Evolutionary conservation across 2,329 filamentous ascomycete species (phyloP).

Genomic region (Verticillium isaacii): DNA sequence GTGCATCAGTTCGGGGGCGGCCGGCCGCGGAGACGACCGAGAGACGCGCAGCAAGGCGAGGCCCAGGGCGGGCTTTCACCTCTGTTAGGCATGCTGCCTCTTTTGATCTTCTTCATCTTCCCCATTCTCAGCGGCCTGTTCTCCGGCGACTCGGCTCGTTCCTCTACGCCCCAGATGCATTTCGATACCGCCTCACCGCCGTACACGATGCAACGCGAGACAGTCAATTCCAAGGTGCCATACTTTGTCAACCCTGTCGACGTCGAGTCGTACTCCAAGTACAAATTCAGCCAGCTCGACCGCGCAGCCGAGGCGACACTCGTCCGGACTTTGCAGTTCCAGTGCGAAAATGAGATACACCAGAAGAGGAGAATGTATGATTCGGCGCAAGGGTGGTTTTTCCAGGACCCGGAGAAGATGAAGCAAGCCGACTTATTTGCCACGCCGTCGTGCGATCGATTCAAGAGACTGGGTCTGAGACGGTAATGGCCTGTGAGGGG

Average conservation of each 20-base stretch:
- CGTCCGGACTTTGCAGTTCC: constrained; percentile 58
- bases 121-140: constrained; percentile 80
- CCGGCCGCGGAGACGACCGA: constrained; percentile 70
- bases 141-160: constrained; percentile 44
- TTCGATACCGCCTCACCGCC: constrained; percentile 70
- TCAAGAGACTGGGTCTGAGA: neutral
- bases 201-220: constrained; percentile 69
- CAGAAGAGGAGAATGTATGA: constrained; percentile 64
- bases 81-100: constrained; percentile 74
- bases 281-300: constrained; percentile 72
- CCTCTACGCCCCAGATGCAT: constrained; percentile 63
- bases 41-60: constrained; percentile 51
- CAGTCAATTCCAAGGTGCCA: constrained; percentile 64
- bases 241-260: constrained; percentile 85
- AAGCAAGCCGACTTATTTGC: constrained; percentile 55
- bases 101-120: constrained; percentile 84
- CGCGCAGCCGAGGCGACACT: constrained; percentile 70
- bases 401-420: constrained; percentile 74
- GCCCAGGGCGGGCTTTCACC: constrained; percentile 51
- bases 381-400: constrained; percentile 84
- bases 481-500: neutral
- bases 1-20: constrained; percentile 93
- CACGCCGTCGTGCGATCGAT: constrained; percentile 41
- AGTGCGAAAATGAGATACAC: constrained; percentile 71
- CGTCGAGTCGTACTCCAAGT: constrained; percentile 61